Percentiles rank a stretch among this genome's conserved stretches.
phyloP scores from a whole-genome alignment of 495 filamentous ascomycete species.

The Letharia columbiana region DNA sequence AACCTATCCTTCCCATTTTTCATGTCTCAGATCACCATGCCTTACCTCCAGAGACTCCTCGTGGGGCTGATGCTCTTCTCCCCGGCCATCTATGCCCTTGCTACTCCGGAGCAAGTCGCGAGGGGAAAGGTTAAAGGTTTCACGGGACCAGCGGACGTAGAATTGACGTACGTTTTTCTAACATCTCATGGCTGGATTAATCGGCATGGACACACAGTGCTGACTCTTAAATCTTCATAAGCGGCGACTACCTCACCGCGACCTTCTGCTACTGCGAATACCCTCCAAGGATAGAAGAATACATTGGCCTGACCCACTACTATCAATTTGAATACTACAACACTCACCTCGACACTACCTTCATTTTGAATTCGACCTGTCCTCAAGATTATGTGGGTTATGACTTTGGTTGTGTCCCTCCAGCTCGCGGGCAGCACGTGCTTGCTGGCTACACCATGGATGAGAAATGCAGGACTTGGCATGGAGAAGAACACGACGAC shows the following conservation, averaged over 20 bases:
- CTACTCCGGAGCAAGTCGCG: neutral
- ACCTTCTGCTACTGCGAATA: neutral
- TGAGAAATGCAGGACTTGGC: neutral
- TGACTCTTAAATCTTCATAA: neutral
- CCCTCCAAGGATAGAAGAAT: neutral
- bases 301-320: neutral
- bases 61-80: neutral
- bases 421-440: neutral
- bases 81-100: neutral
- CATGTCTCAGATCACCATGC: neutral
- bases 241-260: slow-evolving; percentile 1
- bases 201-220: neutral
- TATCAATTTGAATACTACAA: neutral
- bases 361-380: neutral
- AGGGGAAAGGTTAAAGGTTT: neutral
- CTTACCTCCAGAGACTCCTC: neutral
- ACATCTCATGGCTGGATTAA: neutral
- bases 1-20: neutral
- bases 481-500: neutral
- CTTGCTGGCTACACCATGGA: neutral
- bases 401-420: neutral
- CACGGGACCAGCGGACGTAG: neutral
- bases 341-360: neutral
- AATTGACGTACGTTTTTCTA: neutral
- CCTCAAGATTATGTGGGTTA: neutral